Evolutionary conservation across 108 stramenopile genomes (phyloP).

Genomic region (Parmales sp.): DNA sequence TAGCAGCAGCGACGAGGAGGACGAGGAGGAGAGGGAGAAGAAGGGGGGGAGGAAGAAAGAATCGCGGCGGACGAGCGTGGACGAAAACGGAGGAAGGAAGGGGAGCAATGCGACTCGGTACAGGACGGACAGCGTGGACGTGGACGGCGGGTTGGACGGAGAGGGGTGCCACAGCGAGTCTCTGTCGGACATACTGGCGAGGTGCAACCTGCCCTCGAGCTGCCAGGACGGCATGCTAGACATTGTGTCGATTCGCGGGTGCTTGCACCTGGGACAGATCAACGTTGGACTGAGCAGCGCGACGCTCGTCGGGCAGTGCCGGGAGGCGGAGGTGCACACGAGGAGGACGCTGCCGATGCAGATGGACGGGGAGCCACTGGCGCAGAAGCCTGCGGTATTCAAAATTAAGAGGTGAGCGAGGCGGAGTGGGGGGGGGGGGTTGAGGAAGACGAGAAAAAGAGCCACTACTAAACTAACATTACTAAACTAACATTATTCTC

Average conservation of each 20-base stretch:
- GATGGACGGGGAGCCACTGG: constrained; percentile 82
- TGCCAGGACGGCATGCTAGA: constrained; percentile 78
- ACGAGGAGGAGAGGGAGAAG: constrained; percentile 3
- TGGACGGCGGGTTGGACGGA: too few relatives aligned
- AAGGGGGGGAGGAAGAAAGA: neutral
- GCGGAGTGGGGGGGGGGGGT: constrained; percentile 57
- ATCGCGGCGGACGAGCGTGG: too few relatives aligned
- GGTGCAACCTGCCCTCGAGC: too few relatives aligned
- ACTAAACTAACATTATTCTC: neutral
- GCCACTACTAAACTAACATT: constrained; percentile 8
- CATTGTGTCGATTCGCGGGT: constrained; percentile 65
- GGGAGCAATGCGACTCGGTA: too few relatives aligned
- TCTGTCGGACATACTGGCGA: too few relatives aligned
- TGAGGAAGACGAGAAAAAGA: constrained; percentile 51
- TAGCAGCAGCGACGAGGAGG: neutral
- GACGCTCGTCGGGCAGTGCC: constrained; percentile 62
- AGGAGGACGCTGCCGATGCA: constrained; percentile 66
- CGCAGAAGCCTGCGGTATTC: constrained; percentile 48
- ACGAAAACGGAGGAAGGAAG: too few relatives aligned
- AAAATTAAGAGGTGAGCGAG: constrained; percentile 46
- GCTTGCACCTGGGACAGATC: constrained; percentile 77
- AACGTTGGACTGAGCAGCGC: constrained; percentile 71
- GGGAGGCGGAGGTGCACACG: constrained; percentile 50
- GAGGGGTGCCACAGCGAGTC: too few relatives aligned
- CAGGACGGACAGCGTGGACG: too few relatives aligned